Evolutionary conservation across 2,329 filamentous ascomycete genomes (phyloP).

Genomic region (Claviceps purpurea): DNA sequence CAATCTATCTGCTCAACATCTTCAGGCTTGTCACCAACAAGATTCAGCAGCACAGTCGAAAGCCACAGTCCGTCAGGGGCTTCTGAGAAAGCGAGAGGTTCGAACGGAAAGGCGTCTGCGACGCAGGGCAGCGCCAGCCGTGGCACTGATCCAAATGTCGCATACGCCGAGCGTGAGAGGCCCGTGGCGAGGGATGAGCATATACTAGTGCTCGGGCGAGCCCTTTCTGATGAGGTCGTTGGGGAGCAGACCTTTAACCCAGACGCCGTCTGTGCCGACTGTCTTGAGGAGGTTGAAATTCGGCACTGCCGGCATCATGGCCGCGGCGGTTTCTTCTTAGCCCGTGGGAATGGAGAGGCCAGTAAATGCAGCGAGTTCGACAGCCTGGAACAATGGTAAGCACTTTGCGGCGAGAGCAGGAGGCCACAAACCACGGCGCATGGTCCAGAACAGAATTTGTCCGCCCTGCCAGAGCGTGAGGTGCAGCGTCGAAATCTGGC

Average conservation of each 20-base stretch:
- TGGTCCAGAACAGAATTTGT: conserved; percentile 14
- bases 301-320: conserved; percentile 7
- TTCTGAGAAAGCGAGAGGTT: neutral
- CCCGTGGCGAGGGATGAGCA: no score
- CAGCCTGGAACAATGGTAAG: conserved; percentile 18
- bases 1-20: no score
- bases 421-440: conserved; percentile 17
- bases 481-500: no score
- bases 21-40: conserved; percentile 26
- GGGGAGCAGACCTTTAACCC: conserved; percentile 7
- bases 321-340: conserved; percentile 10
- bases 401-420: conserved; percentile 15
- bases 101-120: conserved; percentile 43
- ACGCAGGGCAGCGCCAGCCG: conserved; percentile 47
- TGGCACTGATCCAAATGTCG: no score
- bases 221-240: conserved; percentile 15
- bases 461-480: conserved; percentile 23
- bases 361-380: conserved; percentile 14
- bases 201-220: conserved; percentile 3
- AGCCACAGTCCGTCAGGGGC: conserved; percentile 52
- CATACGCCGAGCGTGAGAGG: no score
- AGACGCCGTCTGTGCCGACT: conserved; percentile 7
- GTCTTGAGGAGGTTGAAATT: conserved; percentile 9
- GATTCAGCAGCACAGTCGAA: conserved; percentile 58
- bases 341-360: conserved; percentile 18